Percentiles rank a stretch among this genome's conserved stretches.
These are phyloP conservation scores for Pleurotus citrinopileatus DNA, from an alignment of 768 basidiomycete genomes.

Conservation along the genomic window DNA sequence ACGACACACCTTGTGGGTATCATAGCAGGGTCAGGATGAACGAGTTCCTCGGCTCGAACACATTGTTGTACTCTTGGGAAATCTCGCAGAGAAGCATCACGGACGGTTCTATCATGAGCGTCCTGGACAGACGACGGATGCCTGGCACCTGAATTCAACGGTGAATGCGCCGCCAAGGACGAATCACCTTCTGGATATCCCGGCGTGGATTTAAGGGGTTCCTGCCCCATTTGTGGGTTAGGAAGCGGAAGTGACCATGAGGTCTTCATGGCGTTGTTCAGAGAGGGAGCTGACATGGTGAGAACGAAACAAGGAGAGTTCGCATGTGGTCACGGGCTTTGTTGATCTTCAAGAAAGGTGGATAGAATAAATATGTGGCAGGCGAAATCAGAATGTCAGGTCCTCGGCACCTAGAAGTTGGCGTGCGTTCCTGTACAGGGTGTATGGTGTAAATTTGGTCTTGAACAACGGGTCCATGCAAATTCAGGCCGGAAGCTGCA, in stretches of 20 bases:
- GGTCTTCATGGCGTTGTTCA: background rate
- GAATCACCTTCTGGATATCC: background rate
- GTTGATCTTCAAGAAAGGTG: background rate
- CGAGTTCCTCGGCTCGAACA: background rate
- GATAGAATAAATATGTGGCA: background rate
- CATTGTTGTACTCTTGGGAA: background rate
- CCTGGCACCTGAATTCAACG: background rate
- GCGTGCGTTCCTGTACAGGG: conserved; percentile 6
- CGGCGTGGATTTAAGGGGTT: background rate
- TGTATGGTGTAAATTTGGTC: background rate
- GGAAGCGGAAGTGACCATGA: background rate
- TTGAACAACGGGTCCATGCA: background rate
- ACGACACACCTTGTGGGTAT: background rate
- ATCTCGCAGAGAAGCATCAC: background rate
- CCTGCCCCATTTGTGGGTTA: background rate
- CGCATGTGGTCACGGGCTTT: background rate
- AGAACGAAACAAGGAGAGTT: background rate
- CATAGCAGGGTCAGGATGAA: background rate
- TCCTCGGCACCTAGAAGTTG: background rate
- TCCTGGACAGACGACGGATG: background rate
- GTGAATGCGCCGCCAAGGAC: background rate
- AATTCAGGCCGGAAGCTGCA: background rate
- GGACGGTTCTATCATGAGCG: background rate
- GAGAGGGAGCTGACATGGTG: background rate
- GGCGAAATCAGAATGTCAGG: conserved; percentile 4